These are phyloP conservation scores for Xylariaceae sp. DNA, from an alignment of 2,329 filamentous ascomycete genomes.

Conservation along the genomic window DNA sequence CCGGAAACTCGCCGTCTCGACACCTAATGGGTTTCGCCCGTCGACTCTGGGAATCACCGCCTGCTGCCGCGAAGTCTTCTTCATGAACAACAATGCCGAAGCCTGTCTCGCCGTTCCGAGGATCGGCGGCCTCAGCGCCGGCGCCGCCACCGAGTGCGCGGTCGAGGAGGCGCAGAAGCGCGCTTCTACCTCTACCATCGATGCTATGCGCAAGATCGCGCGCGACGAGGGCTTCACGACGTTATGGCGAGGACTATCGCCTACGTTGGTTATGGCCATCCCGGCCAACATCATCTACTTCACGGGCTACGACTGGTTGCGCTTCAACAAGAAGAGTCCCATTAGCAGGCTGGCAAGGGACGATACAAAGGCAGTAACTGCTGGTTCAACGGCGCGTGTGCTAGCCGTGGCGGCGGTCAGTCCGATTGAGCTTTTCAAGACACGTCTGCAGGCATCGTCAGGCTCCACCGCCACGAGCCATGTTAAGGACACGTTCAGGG, in stretches of 20 bases:
- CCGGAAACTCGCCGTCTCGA: conserved; percentile 50
- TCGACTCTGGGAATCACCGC: conserved; percentile 84
- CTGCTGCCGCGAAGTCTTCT: conserved; percentile 96
- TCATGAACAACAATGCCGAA: conserved; percentile 78
- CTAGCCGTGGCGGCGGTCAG: conserved; percentile 78
- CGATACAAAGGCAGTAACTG: conserved; percentile 70
- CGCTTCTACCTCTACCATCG: conserved; percentile 84
- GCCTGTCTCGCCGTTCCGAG: conserved; percentile 70
- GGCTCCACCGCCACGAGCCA: conserved; percentile 58
- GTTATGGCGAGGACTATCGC: conserved; percentile 89
- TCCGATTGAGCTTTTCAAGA: conserved; percentile 91
- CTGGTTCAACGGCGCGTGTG: conserved; percentile 71
- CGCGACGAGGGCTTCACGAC: conserved; percentile 83
- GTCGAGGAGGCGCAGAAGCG: conserved; percentile 80
- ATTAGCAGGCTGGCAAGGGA: conserved; percentile 60
- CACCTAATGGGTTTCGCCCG: conserved; percentile 64
- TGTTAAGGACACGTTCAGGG: conserved; percentile 71
- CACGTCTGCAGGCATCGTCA: conserved; percentile 76
- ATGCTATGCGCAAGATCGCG: conserved; percentile 90
- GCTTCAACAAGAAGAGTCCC: conserved; percentile 67
- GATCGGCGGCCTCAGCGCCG: conserved; percentile 41
- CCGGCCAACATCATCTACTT: conserved; percentile 98
- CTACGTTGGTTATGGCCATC: conserved; percentile 88
- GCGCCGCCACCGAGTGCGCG: conserved; percentile 62
- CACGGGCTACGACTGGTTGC: conserved; percentile 93